A percentile compares a stretch with the other conserved stretches of the same genome.
These are phyloP conservation scores for Tanacetum coccineum DNA, from an alignment of 129 eudicot genomes.

Conservation along the genomic window DNA sequence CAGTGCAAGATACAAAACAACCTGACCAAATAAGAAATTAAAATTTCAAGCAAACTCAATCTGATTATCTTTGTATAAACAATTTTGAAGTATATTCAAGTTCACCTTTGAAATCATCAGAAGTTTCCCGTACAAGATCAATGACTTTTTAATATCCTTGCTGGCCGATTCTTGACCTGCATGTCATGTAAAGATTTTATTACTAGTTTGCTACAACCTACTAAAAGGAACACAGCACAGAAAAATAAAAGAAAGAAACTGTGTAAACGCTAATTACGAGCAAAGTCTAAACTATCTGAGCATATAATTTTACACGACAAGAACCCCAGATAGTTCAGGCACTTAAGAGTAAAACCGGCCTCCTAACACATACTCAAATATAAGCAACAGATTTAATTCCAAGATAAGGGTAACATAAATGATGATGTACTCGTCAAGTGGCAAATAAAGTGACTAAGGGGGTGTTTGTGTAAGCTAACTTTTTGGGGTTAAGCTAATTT, in stretches of 20 bases:
- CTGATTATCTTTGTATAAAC: conserved; percentile 4
- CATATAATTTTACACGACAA: neutral
- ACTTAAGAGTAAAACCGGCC: too few relatives aligned
- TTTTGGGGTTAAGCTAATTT: too few relatives aligned
- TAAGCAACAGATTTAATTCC: too few relatives aligned
- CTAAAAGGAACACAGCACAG: neutral
- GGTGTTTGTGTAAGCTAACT: too few relatives aligned
- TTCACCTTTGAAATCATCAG: conserved; percentile 54
- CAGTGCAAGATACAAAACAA: conserved; percentile 39
- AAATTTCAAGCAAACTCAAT: conserved; percentile 23
- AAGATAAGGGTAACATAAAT: too few relatives aligned
- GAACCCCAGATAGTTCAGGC: too few relatives aligned
- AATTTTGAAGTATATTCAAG: conserved; percentile 1
- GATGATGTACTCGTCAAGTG: too few relatives aligned
- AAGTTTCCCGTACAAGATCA: conserved; percentile 35
- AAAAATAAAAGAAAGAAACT: neutral
- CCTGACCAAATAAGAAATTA: conserved; percentile 26
- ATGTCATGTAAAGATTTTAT: conserved; percentile 23
- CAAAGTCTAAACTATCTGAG: neutral
- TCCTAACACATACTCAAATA: too few relatives aligned
- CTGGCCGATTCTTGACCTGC: conserved; percentile 55
- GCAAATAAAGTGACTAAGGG: too few relatives aligned
- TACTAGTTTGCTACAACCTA: neutral
- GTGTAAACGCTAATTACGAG: neutral
- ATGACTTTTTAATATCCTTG: conserved; percentile 42